Evolutionary conservation across 148 eudicot species (phyloP), one percentile per base, ranked within the genome.

Genomic region (Euryodendron excelsum): DNA sequence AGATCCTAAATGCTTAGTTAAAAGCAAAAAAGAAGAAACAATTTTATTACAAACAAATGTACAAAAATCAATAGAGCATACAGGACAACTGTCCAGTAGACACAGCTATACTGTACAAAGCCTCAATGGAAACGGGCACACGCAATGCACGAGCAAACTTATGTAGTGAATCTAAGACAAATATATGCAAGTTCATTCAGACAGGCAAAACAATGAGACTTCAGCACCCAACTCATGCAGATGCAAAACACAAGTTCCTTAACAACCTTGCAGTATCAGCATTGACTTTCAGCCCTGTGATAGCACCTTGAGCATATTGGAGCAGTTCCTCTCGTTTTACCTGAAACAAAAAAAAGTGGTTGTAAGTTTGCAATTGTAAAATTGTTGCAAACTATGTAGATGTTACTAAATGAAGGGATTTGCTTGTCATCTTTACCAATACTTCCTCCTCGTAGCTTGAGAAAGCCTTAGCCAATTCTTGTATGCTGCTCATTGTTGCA

Each of bases 301-400:
- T 81, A 55, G 96, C 89, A 62, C 77, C 83, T 84, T 91, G 91
- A 64, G 89, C 96, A 86, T 79, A 88, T 74, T 87, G 88, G 75
- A 91, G 96, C 63, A 91, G 83, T 84, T 91, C 96, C 79, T 90
- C 93, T 76, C 87, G 88, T 78, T 85, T 90, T 80, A 88, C 88
- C 93, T 91, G 78, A 25, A 55, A 65, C 27, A 64, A 60, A 44
- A 52, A 37, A 28, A 5, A 61, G 8, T 17, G 52, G 41, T 71
- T 10, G 66, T 27, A 18, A 25, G 48, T 59, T 25, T 63, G 66
- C 52, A 78, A 39, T 17, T 69, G 47, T 20, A 53, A 23, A 30
- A 72, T 53, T 50, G 44, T 15, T 12, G 41, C 10, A 17, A 74
- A 60, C 30, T 41, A 59, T 47, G 23, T 36, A 25, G 67, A 71